phyloP scores from a whole-genome alignment of 164 flowering plant species.

The Cinnamomum chago region DNA sequence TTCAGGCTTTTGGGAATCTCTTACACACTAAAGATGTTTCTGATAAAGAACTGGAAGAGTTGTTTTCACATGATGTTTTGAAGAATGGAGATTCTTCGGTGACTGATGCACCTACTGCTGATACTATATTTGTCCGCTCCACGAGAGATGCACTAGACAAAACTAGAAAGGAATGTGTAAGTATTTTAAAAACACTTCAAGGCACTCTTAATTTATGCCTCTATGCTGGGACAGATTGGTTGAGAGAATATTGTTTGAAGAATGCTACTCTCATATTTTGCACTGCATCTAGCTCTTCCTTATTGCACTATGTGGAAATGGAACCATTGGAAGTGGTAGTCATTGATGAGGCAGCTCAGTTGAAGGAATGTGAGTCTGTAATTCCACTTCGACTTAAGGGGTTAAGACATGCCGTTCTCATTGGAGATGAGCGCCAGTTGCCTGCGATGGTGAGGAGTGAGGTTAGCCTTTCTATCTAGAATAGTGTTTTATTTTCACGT shows the following conservation, averaged over 20 bases:
- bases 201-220: conserved; percentile 28
- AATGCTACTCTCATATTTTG: conserved; percentile 38
- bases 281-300: conserved; percentile 38
- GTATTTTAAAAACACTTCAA: conserved; percentile 21
- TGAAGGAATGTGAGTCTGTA: conserved; percentile 52
- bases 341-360: conserved; percentile 58
- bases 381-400: conserved; percentile 45
- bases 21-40: conserved; percentile 21
- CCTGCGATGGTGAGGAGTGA: conserved; percentile 53
- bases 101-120: neutral
- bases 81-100: neutral
- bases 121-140: neutral
- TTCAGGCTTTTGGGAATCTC: conserved; percentile 29
- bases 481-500: neutral
- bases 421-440: conserved; percentile 54
- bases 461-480: conserved; percentile 12
- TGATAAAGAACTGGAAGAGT: conserved; percentile 32
- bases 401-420: conserved; percentile 36
- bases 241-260: conserved; percentile 22
- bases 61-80: conserved; percentile 23
- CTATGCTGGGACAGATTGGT: neutral
- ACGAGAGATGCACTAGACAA: neutral
- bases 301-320: conserved; percentile 13
- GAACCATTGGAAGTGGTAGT: conserved; percentile 26
- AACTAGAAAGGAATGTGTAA: conserved; percentile 27